Base-by-base conservation (phyloP, 345 rosid genomes). In the Salix purpurea region DNA sequence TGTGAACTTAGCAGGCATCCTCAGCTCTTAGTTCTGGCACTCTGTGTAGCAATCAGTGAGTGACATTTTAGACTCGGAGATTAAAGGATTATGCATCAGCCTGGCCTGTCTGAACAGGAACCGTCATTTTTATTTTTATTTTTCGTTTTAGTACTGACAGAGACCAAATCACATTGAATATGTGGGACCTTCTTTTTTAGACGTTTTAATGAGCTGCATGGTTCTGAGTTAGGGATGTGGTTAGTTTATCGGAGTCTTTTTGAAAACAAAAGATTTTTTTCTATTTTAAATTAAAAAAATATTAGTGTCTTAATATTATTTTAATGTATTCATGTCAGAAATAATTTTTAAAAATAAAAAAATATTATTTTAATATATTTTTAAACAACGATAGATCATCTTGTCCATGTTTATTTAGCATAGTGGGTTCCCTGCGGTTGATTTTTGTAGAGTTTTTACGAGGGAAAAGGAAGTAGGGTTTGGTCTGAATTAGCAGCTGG, bases 51-150 rank as follows among this genome's bases (percentile, higher is more conserved):
- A 42, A 69, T 69, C 72, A 23, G 1, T n/a, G 24, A 12, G 71
- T n/a, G 24, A 50, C 71, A 48, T 69, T 28, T 42, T 69, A n/a
- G 71, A 69, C 71, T 69, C 23, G 54, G 54, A 44, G 13, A 64
- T 7, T 11, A 1, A 15, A 30, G 2, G 5, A 5, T n/a, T 1
- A 40, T 68, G 54, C 23, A 64, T 10, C 18, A 39, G 30, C 32
- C n/a, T 68, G 52, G 28, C 71, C 23, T 40, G 4, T n/a, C 40
- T 68, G 23, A 42, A 40, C 24, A 30, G 32, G 50, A 42, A 69
- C 11, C 21, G 23, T 12, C n/a, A n/a, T 16, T 15, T 69, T 23
- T 23, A 34, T 5, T 34, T 34, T 4, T 34, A 34, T 34, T 42
- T 64, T 9, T 69, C 15, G 26, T 18, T 21, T 42, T 40, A 24